Percentiles rank a stretch among this genome's conserved stretches.
Conservation (phyloP, 2,329 filamentous ascomycete species). For the Fusarium musae region DNA sequence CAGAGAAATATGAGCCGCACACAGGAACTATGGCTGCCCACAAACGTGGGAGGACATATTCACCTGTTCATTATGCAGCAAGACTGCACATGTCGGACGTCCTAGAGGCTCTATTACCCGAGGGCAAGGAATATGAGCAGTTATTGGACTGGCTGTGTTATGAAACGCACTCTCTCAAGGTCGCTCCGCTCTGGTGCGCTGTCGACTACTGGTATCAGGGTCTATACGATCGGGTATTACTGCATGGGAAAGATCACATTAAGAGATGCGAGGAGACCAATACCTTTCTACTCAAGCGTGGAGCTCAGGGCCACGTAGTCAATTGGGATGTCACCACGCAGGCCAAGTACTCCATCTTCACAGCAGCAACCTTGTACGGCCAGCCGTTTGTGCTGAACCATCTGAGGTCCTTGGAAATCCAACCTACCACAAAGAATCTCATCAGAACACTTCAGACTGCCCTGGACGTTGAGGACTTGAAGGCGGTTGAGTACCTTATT, state of each 20-base stretch:
- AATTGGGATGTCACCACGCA: not conserved
- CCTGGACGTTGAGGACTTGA: accelerated
- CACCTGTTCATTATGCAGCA: not conserved
- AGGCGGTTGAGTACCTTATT: not conserved
- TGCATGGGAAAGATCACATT: accelerated
- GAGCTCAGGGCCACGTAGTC: not conserved
- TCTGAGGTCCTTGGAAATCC: not conserved
- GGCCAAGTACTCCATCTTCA: not conserved
- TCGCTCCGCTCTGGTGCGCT: not conserved
- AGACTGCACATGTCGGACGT: not conserved
- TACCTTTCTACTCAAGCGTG: not conserved
- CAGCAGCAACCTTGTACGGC: not conserved
- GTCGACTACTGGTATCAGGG: not conserved
- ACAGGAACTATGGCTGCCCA: not conserved
- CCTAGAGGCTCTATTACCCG: not conserved
- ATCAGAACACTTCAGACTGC: not conserved
- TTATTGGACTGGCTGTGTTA: not conserved
- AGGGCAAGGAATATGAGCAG: not conserved
- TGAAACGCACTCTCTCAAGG: not conserved
- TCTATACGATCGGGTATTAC: not conserved
- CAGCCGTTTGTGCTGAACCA: not conserved
- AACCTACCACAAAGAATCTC: not conserved
- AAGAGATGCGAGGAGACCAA: not conserved
- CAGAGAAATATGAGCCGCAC: not conserved
- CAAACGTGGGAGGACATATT: not conserved